These are phyloP conservation scores for Fusarium drepaniforme DNA, from an alignment of 2,329 filamentous ascomycete genomes.

Conservation along the genomic window DNA sequence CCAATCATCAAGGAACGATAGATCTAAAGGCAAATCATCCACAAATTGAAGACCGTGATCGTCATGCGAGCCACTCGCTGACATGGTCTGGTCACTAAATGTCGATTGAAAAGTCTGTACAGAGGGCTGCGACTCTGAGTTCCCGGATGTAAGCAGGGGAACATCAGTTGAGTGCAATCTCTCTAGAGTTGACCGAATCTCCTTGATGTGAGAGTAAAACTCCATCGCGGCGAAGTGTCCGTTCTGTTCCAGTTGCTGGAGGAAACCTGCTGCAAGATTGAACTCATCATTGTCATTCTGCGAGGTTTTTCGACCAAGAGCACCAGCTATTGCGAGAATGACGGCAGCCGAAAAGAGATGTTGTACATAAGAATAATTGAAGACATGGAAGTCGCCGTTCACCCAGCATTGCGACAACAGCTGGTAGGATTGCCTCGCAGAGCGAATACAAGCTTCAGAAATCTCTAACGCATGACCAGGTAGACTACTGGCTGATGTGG, in stretches of 20 bases:
- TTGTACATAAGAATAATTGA: constrained; percentile 26
- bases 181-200: not conserved
- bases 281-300: not conserved
- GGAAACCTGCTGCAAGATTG: not conserved
- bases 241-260: not conserved
- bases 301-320: not conserved
- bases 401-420: constrained; percentile 17
- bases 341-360: constrained; percentile 29
- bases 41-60: not conserved
- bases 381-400: constrained; percentile 13
- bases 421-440: constrained; percentile 18
- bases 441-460: constrained; percentile 20
- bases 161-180: not conserved
- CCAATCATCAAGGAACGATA: constrained; percentile 2
- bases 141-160: not conserved
- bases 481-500: not conserved
- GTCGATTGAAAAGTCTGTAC: not conserved
- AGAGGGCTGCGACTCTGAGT: not conserved
- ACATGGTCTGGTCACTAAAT: not conserved
- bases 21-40: not conserved
- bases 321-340: constrained; percentile 22
- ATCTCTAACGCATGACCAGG: not conserved
- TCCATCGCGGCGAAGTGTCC: not conserved
- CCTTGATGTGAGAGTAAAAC: constrained; percentile 1
- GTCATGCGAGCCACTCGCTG: not conserved